Evolutionary conservation across 2,329 filamentous ascomycete genomes (phyloP).

Genomic region (Penicillium sp.): DNA sequence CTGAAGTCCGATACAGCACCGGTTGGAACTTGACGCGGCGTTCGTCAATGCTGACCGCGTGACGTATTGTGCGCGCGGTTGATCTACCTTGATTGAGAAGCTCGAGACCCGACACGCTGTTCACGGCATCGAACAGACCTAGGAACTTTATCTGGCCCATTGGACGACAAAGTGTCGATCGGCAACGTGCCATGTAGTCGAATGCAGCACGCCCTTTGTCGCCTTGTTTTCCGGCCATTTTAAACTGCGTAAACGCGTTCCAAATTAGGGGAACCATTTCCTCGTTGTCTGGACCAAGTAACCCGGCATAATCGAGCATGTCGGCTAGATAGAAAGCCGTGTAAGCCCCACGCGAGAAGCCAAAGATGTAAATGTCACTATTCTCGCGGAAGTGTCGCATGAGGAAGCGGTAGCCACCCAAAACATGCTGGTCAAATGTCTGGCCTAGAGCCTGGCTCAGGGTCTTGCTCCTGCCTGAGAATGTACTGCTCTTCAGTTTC

Average conservation of each 20-base stretch:
- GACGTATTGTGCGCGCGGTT: conserved; percentile 50
- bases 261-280: conserved; percentile 80
- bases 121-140: conserved; percentile 30
- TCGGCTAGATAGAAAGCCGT: conserved; percentile 72
- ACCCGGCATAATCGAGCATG: conserved; percentile 77
- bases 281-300: conserved; percentile 76
- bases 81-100: conserved; percentile 22
- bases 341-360: conserved; percentile 70
- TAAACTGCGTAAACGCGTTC: conserved; percentile 45
- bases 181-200: conserved; percentile 65
- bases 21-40: conserved; percentile 53
- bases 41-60: conserved; percentile 58
- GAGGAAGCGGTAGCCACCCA: conserved; percentile 74
- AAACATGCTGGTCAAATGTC: conserved; percentile 75
- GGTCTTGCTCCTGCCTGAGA: conserved; percentile 4
- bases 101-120: conserved; percentile 25
- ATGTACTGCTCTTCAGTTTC: conserved; percentile 13
- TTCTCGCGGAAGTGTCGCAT: conserved; percentile 66
- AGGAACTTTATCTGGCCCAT: conserved; percentile 22
- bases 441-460: conserved; percentile 71
- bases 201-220: conserved; percentile 62
- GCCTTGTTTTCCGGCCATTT: conserved; percentile 12
- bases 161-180: conserved; percentile 65
- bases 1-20: conserved; percentile 11
- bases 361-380: conserved; percentile 65